Percentiles rank a stretch among this genome's conserved stretches.
Evolutionary conservation across 495 filamentous ascomycete species (phyloP).

Genomic region (Bacidia rubella): DNA sequence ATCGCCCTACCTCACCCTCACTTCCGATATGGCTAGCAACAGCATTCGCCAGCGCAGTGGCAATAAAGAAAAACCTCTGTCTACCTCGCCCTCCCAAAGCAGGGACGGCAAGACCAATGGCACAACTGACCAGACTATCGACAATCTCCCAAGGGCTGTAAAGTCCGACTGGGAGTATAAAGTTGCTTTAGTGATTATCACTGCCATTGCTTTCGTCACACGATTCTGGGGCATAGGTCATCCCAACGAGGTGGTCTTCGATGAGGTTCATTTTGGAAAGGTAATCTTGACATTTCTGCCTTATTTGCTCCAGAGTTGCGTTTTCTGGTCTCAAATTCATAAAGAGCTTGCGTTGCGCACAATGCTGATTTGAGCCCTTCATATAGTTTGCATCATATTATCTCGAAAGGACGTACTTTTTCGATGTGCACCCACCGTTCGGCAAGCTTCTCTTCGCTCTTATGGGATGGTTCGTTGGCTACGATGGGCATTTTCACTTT

Average conservation of each 20-base stretch:
- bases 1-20: not conserved
- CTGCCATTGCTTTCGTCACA: constrained; percentile 71
- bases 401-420: constrained; percentile 96
- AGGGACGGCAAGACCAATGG: constrained; percentile 17
- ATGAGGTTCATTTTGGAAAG: constrained; percentile 99
- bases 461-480: constrained; percentile 90
- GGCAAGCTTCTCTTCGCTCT: constrained; percentile 61
- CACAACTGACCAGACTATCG: constrained; percentile 11
- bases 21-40: constrained; percentile 20
- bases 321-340: not conserved
- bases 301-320: not conserved
- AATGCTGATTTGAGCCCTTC: not conserved
- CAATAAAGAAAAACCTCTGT: constrained; percentile 27
- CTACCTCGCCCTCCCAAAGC: constrained; percentile 19
- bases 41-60: constrained; percentile 40
- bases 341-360: not conserved
- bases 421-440: constrained; percentile 98
- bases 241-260: constrained; percentile 94
- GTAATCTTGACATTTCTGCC: constrained; percentile 34
- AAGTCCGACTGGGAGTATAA: constrained; percentile 70
- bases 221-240: constrained; percentile 91
- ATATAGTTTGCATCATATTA: constrained; percentile 89
- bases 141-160: constrained; percentile 10
- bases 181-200: constrained; percentile 65
- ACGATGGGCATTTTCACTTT: constrained; percentile 93